Conservation (phyloP, 2,329 filamentous ascomycete genomes). For the Fusarium lateritium region DNA sequence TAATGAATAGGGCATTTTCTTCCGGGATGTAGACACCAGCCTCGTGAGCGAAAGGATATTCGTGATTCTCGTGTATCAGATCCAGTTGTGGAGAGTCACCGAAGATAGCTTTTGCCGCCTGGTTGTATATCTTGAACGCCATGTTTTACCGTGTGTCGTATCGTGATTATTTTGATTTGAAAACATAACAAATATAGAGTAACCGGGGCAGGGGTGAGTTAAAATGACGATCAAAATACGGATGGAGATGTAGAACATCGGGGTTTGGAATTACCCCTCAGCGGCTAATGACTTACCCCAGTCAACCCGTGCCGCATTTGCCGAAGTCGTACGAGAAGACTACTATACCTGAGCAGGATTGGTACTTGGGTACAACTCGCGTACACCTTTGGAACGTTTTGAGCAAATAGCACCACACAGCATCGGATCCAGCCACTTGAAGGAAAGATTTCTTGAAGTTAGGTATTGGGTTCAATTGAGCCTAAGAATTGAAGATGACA, state of each 20-base stretch:
- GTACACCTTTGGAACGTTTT: neutral
- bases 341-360: neutral
- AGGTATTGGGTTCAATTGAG: no score
- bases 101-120: conserved; percentile 48
- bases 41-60: conserved; percentile 65
- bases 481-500: no score
- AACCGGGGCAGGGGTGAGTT: no score
- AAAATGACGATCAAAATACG: no score
- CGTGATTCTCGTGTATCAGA: conserved; percentile 55
- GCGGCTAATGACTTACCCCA: conserved; percentile 4
- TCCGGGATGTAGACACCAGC: conserved; percentile 56
- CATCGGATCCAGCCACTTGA: no score
- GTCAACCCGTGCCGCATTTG: neutral
- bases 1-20: conserved; percentile 52
- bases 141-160: neutral
- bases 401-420: no score
- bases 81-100: conserved; percentile 56
- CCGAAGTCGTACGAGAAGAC: neutral
- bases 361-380: no score
- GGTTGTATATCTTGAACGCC: conserved; percentile 29
- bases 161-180: no score
- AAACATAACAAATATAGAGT: no score
- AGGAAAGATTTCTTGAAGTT: no score
- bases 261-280: conserved; percentile 30
- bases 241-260: neutral